phyloP scores from a whole-genome alignment of 352 stramenopile genomes.

The Pythium aphanidermatum region DNA sequence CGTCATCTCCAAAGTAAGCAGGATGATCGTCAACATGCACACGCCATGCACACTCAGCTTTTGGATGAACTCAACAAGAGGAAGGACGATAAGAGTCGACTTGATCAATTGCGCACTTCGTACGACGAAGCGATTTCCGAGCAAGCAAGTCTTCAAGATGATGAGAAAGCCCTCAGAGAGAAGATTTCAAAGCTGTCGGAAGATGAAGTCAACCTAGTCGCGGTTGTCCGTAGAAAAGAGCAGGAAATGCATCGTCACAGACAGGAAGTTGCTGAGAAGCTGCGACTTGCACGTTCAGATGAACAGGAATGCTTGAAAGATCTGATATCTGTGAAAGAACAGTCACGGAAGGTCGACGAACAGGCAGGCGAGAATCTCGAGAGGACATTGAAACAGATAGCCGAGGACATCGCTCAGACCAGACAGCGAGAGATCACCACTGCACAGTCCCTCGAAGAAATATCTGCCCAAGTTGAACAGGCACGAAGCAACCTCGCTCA shows the following conservation, averaged over 20 bases:
- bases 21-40: slow-evolving; percentile 32
- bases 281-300: slow-evolving; percentile 3
- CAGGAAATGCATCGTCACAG: slow-evolving; percentile 32
- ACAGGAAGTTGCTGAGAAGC: neutral
- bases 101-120: slow-evolving; percentile 46
- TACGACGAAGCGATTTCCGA: slow-evolving; percentile 45
- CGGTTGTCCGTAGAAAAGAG: slow-evolving; percentile 36
- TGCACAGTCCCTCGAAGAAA: slow-evolving; percentile 31
- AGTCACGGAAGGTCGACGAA: slow-evolving; percentile 19
- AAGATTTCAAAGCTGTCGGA: slow-evolving; percentile 28
- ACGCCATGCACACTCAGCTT: slow-evolving; percentile 46
- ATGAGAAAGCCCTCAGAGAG: slow-evolving; percentile 55
- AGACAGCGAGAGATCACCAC: slow-evolving; percentile 36
- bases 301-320: slow-evolving; percentile 24
- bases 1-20: slow-evolving; percentile 52
- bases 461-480: slow-evolving; percentile 42
- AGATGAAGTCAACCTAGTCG: slow-evolving; percentile 33
- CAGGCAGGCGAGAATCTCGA: slow-evolving; percentile 36
- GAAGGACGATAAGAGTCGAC: slow-evolving; percentile 41
- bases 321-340: slow-evolving; percentile 17
- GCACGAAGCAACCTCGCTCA: slow-evolving; percentile 33
- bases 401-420: slow-evolving; percentile 31
- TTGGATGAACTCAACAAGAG: slow-evolving; percentile 60
- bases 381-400: slow-evolving; percentile 32
- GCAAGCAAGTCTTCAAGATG: slow-evolving; percentile 42